Conservation (phyloP, 2,329 filamentous ascomycete genomes). For the Chaetothyriales sp. region DNA sequence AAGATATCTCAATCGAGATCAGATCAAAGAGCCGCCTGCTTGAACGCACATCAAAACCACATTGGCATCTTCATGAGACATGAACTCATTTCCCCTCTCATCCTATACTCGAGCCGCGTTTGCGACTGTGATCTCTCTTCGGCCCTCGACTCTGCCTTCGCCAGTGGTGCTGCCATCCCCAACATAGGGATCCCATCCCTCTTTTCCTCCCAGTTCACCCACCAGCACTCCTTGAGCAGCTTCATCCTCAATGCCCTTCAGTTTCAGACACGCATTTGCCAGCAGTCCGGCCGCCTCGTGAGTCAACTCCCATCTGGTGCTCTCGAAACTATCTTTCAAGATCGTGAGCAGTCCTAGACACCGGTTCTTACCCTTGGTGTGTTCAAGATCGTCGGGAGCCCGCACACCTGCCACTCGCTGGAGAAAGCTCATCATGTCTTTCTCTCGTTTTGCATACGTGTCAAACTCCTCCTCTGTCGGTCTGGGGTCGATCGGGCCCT, state of each 20-base stretch:
- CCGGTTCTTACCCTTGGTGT: constrained; percentile 60
- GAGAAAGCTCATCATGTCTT: constrained; percentile 68
- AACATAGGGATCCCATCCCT: background rate
- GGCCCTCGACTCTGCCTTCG: background rate
- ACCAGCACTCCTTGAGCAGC: background rate
- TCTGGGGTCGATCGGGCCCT: constrained; percentile 51
- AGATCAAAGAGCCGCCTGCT: constrained; percentile 14
- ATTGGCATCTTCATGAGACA: background rate
- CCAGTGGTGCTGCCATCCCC: background rate
- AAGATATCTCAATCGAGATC: background rate
- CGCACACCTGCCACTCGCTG: constrained; percentile 53
- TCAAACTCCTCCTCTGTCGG: constrained; percentile 35
- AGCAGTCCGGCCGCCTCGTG: constrained; percentile 72
- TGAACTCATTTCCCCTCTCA: background rate
- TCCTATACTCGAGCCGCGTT: background rate
- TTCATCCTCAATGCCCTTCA: constrained; percentile 21
- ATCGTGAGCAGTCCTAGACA: constrained; percentile 71
- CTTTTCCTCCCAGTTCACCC: background rate
- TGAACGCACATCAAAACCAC: constrained; percentile 5
- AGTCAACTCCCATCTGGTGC: constrained; percentile 79
- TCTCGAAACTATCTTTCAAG: constrained; percentile 64
- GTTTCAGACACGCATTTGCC: constrained; percentile 60
- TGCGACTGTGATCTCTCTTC: background rate
- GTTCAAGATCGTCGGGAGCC: constrained; percentile 62
- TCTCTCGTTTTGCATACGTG: constrained; percentile 50